Base-by-base conservation (phyloP, 805 yeast species). In the Yarrowia sp. region DNA sequence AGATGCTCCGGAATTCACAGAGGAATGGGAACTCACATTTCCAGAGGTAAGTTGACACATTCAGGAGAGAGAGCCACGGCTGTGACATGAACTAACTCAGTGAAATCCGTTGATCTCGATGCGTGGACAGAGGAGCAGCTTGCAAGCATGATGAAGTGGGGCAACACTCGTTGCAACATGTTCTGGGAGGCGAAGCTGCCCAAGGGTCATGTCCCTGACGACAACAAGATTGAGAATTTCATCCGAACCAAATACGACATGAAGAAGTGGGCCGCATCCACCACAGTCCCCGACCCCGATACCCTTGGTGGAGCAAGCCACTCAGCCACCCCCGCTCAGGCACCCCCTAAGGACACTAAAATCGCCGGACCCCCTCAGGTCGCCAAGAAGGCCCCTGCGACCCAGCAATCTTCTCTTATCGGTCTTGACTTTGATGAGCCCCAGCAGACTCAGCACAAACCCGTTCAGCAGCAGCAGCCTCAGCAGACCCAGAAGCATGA, bases 81-180 rank as follows among this genome's bases (percentile, higher is more conserved):
- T n/a, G 46, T 20, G 46, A 55, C 46, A 38, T 24, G 20, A 39
- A 34, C 47, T 17, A 36, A 50, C 72, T 15, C 61, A 55, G 98
- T 95, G 63, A 91, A 95, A 75, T 89, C 96, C 7, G 96, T 94
- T 44, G 98, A 95, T 79, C 82, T 94, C 74, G 98, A 94, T 76
- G 89, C 96, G 0, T 94, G 99, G 99, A 90, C 95, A 7, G 97
- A 92, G 73, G 97, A 90, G 74, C 97, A 95, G 76, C 85, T 92
- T 38, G 87, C 84, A 69, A 86, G 85, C 70, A 87, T 95, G 89
- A 87, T 91, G 38, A 80, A 84, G 72, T 91, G 97, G 96, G 97
- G 97, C 1, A 94, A 94, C 75, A 83, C 79, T 82, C 84, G 76
- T 46, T 95, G 96, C 34, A 95, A 95, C 76, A 70, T 77, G 73